Conservation (phyloP, 331 rosid genomes). For the Prunus yedoensis region DNA sequence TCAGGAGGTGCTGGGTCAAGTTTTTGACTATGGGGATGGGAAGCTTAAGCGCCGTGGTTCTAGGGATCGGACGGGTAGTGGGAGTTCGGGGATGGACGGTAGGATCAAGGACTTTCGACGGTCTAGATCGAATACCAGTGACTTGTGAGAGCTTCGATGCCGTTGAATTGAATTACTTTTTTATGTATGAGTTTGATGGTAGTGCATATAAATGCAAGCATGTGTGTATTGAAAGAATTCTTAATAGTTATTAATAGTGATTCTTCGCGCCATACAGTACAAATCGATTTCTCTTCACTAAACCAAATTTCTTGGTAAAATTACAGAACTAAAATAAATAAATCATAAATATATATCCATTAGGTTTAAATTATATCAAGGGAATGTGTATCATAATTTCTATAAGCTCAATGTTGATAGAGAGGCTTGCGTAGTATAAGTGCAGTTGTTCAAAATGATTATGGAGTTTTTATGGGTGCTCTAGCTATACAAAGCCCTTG, state of each 20-base stretch:
- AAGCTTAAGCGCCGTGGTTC: conserved; percentile 41
- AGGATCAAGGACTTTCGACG: conserved; percentile 27
- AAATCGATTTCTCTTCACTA: no score
- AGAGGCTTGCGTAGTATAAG: no score
- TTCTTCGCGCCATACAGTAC: not conserved
- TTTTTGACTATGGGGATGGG: conserved; percentile 42
- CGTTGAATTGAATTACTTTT: not conserved
- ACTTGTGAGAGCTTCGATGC: conserved; percentile 12
- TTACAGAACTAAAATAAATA: no score
- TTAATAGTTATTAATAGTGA: not conserved
- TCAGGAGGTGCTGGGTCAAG: conserved; percentile 43
- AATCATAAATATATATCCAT: no score
- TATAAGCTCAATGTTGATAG: no score
- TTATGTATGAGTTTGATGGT: not conserved
- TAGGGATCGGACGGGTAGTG: conserved; percentile 39
- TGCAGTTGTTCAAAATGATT: no score
- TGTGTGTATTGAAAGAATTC: no score
- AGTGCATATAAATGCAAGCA: not conserved
- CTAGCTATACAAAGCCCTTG: no score
- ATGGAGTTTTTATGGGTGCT: no score
- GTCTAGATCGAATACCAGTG: conserved; percentile 32
- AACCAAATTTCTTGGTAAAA: no score
- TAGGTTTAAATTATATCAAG: no score
- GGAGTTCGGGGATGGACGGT: conserved; percentile 34
- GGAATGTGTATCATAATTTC: no score